Evolutionary conservation across 495 filamentous ascomycete genomes (phyloP), one percentile per base, ranked within the genome.

Genomic region (Barbatosphaeria neglecta): DNA sequence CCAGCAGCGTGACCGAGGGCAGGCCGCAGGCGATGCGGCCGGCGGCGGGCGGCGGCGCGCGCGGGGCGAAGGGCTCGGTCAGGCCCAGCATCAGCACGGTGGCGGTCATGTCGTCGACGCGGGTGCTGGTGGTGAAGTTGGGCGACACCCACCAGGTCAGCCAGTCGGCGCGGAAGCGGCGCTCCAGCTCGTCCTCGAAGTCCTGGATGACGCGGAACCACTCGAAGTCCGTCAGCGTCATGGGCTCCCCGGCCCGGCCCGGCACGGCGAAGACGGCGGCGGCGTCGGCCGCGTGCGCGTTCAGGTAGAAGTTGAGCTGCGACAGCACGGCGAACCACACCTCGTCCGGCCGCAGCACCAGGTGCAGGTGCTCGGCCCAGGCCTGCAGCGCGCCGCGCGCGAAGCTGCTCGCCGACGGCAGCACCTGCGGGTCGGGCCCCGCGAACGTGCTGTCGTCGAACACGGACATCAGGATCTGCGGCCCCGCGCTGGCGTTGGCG

Each of bases 341-440:
- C 56, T 78, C 74, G 18, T 78, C 73, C 0, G 73, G 74, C 13
- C 75, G 65, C 39, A 78, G 49, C 2, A 55, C 50, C n/a, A 77
- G 61, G 28, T 70, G 59, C 37, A 66, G 66, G 41, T 78, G 68
- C 19, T 63, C 19, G 41, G 46, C 66, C 49, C 69, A 78, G 19
- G 75, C 74, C 4, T 59, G 38, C 17, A 69, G 56, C 19, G 56
- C 55, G n/a, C 57, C 62, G 16, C 58, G 46, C 2, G 77, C 64
- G 43, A 78, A 73, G 20, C 69, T 66, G 28, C 76, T 48, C 24
- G 39, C 31, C 10, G 46, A 45, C 8, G 45, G 45, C 16, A 24
- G 33, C 19, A 52, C 4, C 3, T 13, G 10, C 17, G 17, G 23
- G 27, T 28, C 28, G 3, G 22, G 19, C 6, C 18, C 22, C 3